These are phyloP conservation scores for Jaltomata sinuosa DNA, from an alignment of 257 asterid genomes.

Conservation along the genomic window DNA sequence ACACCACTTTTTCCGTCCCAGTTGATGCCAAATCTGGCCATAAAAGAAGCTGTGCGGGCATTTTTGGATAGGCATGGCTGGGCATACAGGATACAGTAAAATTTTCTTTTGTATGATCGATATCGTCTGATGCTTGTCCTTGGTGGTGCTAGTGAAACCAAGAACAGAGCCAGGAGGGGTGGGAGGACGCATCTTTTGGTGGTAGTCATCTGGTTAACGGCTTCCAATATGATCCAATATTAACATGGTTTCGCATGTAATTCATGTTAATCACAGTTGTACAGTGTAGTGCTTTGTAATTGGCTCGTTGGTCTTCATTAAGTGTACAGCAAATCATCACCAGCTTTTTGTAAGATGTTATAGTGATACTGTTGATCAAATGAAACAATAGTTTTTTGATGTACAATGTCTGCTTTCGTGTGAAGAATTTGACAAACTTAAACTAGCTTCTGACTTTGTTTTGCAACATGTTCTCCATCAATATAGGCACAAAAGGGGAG, in stretches of 20 bases:
- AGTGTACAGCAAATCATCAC: neutral
- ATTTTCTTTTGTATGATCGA: neutral
- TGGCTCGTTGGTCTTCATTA: neutral
- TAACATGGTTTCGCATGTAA: neutral
- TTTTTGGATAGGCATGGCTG: slow-evolving; percentile 65
- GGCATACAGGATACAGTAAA: slow-evolving; percentile 69
- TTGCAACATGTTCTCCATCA: neutral
- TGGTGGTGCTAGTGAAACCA: neutral
- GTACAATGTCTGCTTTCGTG: neutral
- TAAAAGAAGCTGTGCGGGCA: slow-evolving; percentile 81
- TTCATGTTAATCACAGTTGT: neutral
- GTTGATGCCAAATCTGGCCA: slow-evolving; percentile 76
- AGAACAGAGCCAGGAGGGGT: neutral
- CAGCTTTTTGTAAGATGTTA: neutral
- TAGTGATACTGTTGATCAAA: neutral
- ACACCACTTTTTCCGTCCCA: slow-evolving; percentile 54
- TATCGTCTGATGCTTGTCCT: neutral
- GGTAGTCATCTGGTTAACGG: neutral
- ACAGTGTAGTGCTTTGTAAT: neutral
- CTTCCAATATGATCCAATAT: neutral
- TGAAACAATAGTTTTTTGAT: neutral
- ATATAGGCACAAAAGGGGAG: neutral
- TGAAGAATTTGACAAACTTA: neutral
- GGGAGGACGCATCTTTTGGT: neutral
- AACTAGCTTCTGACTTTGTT: too few species aligned